phyloP scores from a whole-genome alignment of 257 asterid species.

The Solanum chilense region DNA sequence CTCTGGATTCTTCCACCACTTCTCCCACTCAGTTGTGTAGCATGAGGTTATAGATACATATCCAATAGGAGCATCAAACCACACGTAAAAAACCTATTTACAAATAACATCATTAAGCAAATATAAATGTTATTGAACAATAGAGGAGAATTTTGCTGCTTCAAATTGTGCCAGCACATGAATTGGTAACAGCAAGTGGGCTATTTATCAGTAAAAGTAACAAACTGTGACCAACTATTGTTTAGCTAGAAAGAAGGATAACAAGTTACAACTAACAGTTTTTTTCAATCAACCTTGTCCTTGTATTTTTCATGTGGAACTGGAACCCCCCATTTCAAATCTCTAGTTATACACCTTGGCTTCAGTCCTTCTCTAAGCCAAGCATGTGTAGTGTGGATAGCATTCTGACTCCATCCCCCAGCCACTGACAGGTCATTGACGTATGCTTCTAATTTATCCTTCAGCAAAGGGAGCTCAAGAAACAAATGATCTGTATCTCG shows the following conservation, averaged over 20 bases:
- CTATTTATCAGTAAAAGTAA: background rate
- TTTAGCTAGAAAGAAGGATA: background rate
- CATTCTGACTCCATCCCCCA: slow-evolving; percentile 98
- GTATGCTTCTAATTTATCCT: slow-evolving; percentile 61
- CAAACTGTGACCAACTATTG: background rate
- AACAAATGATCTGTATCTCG: slow-evolving; percentile 80
- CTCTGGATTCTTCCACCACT: slow-evolving; percentile 99
- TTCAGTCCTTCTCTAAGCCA: slow-evolving; percentile 92
- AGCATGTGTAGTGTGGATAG: slow-evolving; percentile 69
- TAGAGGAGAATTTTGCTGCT: background rate
- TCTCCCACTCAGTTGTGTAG: slow-evolving; percentile 93
- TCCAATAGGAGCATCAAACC: slow-evolving; percentile 99
- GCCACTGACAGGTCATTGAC: slow-evolving; percentile 51
- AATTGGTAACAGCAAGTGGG: background rate
- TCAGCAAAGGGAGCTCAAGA: slow-evolving; percentile 86
- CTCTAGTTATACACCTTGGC: slow-evolving; percentile 81
- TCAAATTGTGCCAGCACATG: background rate
- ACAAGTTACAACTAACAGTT: background rate
- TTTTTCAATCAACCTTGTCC: slow-evolving; percentile 54
- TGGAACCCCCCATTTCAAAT: slow-evolving; percentile 96
- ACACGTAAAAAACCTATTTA: slow-evolving; percentile 86
- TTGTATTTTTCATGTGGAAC: slow-evolving; percentile 80
- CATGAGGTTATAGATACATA: slow-evolving; percentile 88
- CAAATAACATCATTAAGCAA: background rate
- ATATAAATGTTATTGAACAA: background rate